phyloP scores from a whole-genome alignment of 495 filamentous ascomycete genomes.

The Venustampulla echinocandica region DNA sequence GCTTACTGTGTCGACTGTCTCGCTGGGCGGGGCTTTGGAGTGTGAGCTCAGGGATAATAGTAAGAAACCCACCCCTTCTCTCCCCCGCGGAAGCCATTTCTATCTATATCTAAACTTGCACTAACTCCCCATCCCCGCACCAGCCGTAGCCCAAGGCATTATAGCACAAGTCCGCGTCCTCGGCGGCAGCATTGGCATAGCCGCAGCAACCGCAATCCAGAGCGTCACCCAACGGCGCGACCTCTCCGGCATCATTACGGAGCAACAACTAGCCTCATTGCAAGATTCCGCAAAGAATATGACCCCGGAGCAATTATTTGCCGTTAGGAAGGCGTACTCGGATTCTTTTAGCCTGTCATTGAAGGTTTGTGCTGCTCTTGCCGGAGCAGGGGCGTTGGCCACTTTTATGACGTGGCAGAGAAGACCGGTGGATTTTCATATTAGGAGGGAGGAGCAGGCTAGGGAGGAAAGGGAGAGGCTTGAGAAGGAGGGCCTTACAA shows the following conservation, averaged over 20 bases:
- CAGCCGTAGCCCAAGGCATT: constrained; percentile 43
- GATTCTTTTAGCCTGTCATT: constrained; percentile 16
- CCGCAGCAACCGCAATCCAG: constrained; percentile 38
- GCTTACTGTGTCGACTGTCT: constrained; percentile 16
- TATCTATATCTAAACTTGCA: background rate
- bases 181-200: constrained; percentile 45
- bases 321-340: constrained; percentile 12
- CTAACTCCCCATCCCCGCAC: background rate
- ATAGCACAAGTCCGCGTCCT: constrained; percentile 42
- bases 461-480: background rate
- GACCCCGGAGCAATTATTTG: constrained; percentile 2
- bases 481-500: background rate
- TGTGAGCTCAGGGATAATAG: constrained; percentile 13
- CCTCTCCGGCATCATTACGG: constrained; percentile 14
- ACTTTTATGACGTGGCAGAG: background rate
- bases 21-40: constrained; percentile 6
- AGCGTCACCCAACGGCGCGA: constrained; percentile 21
- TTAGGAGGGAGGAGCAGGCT: background rate
- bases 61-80: constrained; percentile 6
- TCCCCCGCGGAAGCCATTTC: background rate
- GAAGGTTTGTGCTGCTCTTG: constrained; percentile 4
- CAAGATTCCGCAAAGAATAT: constrained; percentile 6
- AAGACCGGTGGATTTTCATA: background rate
- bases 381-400: background rate
- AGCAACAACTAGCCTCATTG: constrained; percentile 20